These are phyloP conservation scores for Chlamydomonas sp. DNA, from an alignment of 139 green algal species.

Conservation along the genomic window DNA sequence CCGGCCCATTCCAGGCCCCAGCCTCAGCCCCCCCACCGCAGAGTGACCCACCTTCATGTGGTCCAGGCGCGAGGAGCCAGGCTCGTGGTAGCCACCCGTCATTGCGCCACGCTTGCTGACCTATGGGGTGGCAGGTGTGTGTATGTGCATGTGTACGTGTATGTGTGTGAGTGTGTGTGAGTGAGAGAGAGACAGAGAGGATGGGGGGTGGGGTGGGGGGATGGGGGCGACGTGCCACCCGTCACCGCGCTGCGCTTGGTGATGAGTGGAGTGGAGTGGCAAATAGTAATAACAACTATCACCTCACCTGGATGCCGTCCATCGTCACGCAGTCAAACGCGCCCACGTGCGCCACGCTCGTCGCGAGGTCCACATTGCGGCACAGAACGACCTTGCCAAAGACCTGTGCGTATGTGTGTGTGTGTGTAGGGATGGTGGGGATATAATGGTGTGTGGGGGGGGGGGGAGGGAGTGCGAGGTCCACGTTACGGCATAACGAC, in stretches of 20 bases:
- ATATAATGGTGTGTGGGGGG: too few species aligned
- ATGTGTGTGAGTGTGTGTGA: too few species aligned
- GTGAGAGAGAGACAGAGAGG: too few species aligned
- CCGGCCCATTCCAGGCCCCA: too few species aligned
- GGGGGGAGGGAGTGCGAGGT: too few species aligned
- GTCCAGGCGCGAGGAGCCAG: constrained; percentile 39
- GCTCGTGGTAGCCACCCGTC: constrained; percentile 72
- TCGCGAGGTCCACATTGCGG: constrained; percentile 56
- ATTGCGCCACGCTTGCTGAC: constrained; percentile 60
- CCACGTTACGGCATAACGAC: too few species aligned
- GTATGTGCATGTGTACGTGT: too few species aligned
- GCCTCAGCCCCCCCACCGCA: constrained; percentile 15
- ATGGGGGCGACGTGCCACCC: too few species aligned
- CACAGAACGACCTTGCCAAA: constrained; percentile 73
- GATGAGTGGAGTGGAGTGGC: background rate
- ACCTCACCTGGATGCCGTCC: constrained; percentile 67
- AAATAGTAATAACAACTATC: background rate
- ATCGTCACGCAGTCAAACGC: constrained; percentile 85
- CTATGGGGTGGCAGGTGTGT: too few species aligned
- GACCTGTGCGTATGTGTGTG: too few species aligned
- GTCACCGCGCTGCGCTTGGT: constrained; percentile 64
- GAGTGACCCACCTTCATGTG: constrained; percentile 35
- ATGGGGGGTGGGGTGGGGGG: too few species aligned
- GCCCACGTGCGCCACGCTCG: constrained; percentile 1
- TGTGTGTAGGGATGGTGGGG: too few species aligned